Conservation (phyloP, 2,329 filamentous ascomycete genomes). For the Xenoacremonium recifei region DNA sequence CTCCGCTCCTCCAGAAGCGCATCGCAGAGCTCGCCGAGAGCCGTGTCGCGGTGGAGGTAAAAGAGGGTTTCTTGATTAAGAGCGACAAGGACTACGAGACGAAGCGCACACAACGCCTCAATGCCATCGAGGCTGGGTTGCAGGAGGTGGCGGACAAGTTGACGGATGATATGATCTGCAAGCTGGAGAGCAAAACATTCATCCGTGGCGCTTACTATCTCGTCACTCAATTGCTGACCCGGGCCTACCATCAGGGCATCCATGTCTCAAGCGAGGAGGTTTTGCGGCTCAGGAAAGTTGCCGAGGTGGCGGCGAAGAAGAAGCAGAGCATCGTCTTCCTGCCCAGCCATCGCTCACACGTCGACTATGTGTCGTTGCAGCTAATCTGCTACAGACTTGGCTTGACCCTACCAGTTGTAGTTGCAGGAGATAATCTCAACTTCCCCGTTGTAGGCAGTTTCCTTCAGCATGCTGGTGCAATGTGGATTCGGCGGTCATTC, state of each 20-base stretch:
- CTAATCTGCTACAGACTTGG: constrained; percentile 94
- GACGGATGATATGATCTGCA: constrained; percentile 97
- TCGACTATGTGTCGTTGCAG: constrained; percentile 94
- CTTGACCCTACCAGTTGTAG: constrained; percentile 83
- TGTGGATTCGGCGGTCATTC: constrained; percentile 94
- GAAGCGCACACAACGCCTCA: constrained; percentile 53
- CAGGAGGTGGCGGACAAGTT: constrained; percentile 80
- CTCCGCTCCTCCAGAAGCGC: constrained; percentile 70
- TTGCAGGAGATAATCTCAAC: constrained; percentile 95
- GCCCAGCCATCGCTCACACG: constrained; percentile 90
- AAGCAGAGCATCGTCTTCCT: constrained; percentile 96
- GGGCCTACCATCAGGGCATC: constrained; percentile 95
- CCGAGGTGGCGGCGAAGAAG: constrained; percentile 76
- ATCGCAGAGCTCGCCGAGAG: constrained; percentile 75
- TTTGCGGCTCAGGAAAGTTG: constrained; percentile 75
- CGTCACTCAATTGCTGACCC: constrained; percentile 79
- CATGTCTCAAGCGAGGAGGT: constrained; percentile 96
- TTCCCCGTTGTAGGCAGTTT: constrained; percentile 88
- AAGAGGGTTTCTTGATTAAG: constrained; percentile 64
- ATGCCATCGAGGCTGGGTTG: constrained; percentile 70
- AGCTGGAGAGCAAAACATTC: constrained; percentile 93
- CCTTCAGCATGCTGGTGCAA: constrained; percentile 91
- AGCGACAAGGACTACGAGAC: constrained; percentile 51
- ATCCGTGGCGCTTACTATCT: constrained; percentile 92
- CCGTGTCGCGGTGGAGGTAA: constrained; percentile 72